Conservation (phyloP, 192 early-diverging fungal species). For the Dimargaris verticillata region DNA sequence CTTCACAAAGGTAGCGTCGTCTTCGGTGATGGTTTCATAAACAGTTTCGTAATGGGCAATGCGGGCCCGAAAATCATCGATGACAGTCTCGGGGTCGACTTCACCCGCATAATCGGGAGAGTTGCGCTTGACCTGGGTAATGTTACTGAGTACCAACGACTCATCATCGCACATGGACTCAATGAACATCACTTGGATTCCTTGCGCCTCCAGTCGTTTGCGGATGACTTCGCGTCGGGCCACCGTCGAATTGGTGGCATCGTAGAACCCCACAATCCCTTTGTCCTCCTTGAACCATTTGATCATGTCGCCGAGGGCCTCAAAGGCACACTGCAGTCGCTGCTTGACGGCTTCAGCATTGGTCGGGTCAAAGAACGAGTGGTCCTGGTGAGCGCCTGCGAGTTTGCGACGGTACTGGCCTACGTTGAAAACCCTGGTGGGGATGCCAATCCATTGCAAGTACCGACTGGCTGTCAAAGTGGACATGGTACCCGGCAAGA, state of each 20-base stretch:
- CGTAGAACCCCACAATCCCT: constrained; percentile 85
- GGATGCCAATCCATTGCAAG: constrained; percentile 88
- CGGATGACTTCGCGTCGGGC: constrained; percentile 58
- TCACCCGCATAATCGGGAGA: constrained; percentile 82
- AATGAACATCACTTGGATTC: constrained; percentile 89
- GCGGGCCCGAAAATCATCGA: constrained; percentile 75
- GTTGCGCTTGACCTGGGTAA: constrained; percentile 86
- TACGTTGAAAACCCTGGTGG: constrained; percentile 90
- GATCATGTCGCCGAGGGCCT: constrained; percentile 85
- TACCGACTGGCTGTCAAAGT: constrained; percentile 62
- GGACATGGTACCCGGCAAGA: too few relatives aligned
- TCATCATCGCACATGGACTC: constrained; percentile 89
- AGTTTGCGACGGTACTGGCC: constrained; percentile 92
- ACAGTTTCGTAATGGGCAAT: constrained; percentile 83
- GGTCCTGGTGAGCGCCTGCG: constrained; percentile 60
- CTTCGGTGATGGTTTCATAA: constrained; percentile 79
- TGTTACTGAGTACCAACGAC: constrained; percentile 74
- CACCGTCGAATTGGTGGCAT: constrained; percentile 92
- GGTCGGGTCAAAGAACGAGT: constrained; percentile 82
- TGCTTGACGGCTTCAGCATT: constrained; percentile 52
- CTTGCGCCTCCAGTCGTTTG: constrained; percentile 46
- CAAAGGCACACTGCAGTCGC: constrained; percentile 61
- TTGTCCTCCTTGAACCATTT: constrained; percentile 71
- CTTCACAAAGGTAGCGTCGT: constrained; percentile 72
- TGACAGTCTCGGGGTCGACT: constrained; percentile 74